phyloP scores from a whole-genome alignment of 1,284 basidiomycete genomes.

The Trichosporon sp. region DNA sequence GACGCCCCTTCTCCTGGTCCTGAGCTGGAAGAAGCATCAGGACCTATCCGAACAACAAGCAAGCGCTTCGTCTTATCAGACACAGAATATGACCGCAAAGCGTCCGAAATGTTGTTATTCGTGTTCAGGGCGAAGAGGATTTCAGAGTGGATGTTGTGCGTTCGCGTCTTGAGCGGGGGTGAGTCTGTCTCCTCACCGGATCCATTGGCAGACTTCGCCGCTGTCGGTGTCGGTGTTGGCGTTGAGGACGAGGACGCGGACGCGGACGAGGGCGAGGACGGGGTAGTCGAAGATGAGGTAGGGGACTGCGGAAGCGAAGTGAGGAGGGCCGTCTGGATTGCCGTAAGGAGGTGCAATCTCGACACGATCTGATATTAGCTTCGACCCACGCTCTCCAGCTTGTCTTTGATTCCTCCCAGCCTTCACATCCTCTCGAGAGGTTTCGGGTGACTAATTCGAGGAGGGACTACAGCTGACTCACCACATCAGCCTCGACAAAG shows the following conservation, averaged over 20 bases:
- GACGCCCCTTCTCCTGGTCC: too few species aligned
- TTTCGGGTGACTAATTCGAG: not conserved
- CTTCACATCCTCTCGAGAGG: not conserved
- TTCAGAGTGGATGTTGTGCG: slow-evolving; percentile 60
- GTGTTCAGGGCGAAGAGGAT: slow-evolving; percentile 76
- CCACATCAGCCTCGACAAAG: slow-evolving; percentile 69
- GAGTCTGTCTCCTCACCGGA: too few species aligned
- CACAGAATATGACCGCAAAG: slow-evolving; percentile 75
- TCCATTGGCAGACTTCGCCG: not conserved
- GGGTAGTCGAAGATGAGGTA: not conserved
- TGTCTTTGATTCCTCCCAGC: not conserved
- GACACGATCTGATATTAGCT: slow-evolving; percentile 35
- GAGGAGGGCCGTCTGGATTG: slow-evolving; percentile 70
- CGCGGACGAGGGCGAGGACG: too few species aligned
- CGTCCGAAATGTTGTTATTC: slow-evolving; percentile 82
- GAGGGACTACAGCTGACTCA: slow-evolving; percentile 34
- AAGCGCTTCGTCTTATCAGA: slow-evolving; percentile 61
- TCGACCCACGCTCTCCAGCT: not conserved
- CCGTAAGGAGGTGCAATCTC: slow-evolving; percentile 64
- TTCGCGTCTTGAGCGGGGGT: slow-evolving; percentile 26
- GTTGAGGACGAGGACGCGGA: not conserved
- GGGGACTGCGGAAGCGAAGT: slow-evolving; percentile 48
- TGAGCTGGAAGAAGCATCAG: slow-evolving; percentile 2
- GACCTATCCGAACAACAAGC: slow-evolving; percentile 65
- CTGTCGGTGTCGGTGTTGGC: not conserved